These are phyloP conservation scores for Colletotrichum filicis DNA, from an alignment of 2,329 filamentous ascomycete species.

Conservation along the genomic window DNA sequence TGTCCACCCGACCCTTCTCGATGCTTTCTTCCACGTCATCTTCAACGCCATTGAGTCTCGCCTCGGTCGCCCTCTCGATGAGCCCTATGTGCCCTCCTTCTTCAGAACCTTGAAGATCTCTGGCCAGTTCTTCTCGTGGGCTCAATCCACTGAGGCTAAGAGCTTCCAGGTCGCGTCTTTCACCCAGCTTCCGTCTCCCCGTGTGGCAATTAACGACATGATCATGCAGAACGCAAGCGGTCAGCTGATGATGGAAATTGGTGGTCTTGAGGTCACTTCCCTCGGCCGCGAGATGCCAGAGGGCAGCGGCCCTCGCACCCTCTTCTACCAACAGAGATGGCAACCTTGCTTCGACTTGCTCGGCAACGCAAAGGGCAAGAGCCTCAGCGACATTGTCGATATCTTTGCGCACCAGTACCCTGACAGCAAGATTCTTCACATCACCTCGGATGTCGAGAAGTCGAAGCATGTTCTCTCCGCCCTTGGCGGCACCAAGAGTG, in stretches of 20 bases:
- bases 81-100: conserved; percentile 41
- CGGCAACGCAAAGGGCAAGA: conserved; percentile 29
- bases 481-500: conserved; percentile 35
- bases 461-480: conserved; percentile 28
- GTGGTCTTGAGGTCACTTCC: conserved; percentile 38
- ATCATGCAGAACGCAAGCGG: conserved; percentile 37
- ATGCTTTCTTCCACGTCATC: conserved; percentile 42
- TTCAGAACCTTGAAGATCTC: conserved; percentile 38
- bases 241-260: conserved; percentile 39
- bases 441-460: conserved; percentile 35
- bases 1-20: conserved; percentile 39
- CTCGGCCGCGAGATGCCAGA: conserved; percentile 37
- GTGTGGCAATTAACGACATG: conserved; percentile 40
- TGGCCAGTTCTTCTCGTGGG: conserved; percentile 38
- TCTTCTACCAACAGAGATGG: conserved; percentile 40
- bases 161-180: conserved; percentile 13
- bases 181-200: conserved; percentile 39
- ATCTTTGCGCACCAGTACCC: conserved; percentile 41
- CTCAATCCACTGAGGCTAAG: not conserved
- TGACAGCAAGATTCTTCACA: conserved; percentile 39
- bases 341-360: conserved; percentile 40
- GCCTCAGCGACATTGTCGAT: conserved; percentile 36
- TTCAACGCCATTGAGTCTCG: conserved; percentile 40
- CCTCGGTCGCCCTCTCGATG: conserved; percentile 38
- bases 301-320: conserved; percentile 36